A percentile compares a stretch with the other conserved stretches of the same genome.
These are phyloP conservation scores for Acaromyces ingoldii DNA, from an alignment of 1,284 basidiomycete species.

Conservation along the genomic window DNA sequence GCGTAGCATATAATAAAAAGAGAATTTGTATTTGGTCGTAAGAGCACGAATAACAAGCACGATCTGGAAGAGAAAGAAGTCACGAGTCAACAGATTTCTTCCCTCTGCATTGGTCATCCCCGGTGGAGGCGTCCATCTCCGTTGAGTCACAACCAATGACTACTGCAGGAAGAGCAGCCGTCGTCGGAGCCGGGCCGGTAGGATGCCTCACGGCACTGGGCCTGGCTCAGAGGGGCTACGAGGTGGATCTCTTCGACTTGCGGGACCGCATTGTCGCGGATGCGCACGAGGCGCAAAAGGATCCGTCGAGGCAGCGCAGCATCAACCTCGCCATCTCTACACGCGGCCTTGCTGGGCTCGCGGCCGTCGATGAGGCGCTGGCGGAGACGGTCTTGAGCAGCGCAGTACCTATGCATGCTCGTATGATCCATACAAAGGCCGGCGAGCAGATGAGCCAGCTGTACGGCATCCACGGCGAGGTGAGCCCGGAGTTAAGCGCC, in stretches of 20 bases:
- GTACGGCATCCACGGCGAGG: slow-evolving; percentile 83
- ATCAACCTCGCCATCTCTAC: slow-evolving; percentile 96
- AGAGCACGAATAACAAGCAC: too few relatives aligned
- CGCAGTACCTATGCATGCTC: slow-evolving; percentile 86
- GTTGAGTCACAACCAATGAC: too few relatives aligned
- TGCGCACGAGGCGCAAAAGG: slow-evolving; percentile 19
- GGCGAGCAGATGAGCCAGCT: slow-evolving; percentile 56
- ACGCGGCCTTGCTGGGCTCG: slow-evolving; percentile 80
- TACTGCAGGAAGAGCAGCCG: slow-evolving; percentile 48
- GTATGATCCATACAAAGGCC: slow-evolving; percentile 78
- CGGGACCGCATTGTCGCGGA: too few relatives aligned
- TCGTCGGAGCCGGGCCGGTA: slow-evolving; percentile 83
- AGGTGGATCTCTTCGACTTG: slow-evolving; percentile 81
- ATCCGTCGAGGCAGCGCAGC: slow-evolving; percentile 58
- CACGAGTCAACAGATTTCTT: too few relatives aligned
- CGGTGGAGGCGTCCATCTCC: too few relatives aligned
- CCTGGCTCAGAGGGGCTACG: slow-evolving; percentile 80
- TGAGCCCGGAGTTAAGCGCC: too few relatives aligned
- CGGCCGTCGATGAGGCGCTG: slow-evolving; percentile 62
- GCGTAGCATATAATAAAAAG: too few relatives aligned
- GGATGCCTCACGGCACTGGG: slow-evolving; percentile 85
- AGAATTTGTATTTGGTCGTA: too few relatives aligned
- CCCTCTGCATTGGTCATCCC: too few relatives aligned
- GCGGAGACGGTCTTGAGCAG: slow-evolving; percentile 70
- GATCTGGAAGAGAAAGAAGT: too few relatives aligned